Percentiles rank a stretch among this genome's conserved stretches.
Conservation (phyloP, 208 protist genomes). For the Wallacemonas sp. region DNA sequence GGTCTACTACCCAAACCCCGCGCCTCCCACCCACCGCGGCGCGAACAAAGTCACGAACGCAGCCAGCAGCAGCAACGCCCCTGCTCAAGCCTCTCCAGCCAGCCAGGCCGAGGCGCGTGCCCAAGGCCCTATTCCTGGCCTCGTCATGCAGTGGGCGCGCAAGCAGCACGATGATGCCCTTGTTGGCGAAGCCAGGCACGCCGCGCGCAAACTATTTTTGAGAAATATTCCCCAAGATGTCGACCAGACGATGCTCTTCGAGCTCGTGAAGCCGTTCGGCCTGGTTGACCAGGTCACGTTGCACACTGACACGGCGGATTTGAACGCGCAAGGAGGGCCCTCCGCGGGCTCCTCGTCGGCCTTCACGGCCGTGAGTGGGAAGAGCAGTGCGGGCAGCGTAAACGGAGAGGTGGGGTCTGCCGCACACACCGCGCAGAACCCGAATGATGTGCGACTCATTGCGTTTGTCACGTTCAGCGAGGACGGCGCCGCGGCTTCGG, state of each 20-base stretch:
- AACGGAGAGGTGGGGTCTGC: background rate
- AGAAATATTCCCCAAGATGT: conserved; percentile 72
- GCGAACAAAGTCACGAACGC: too few species aligned
- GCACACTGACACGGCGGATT: conserved; percentile 58
- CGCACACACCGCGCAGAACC: background rate
- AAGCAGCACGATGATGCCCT: conserved; percentile 68
- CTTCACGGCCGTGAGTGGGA: background rate
- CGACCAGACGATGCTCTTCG: conserved; percentile 26
- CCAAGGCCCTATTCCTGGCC: conserved; percentile 27
- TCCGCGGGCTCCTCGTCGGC: too few species aligned
- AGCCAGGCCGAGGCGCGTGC: too few species aligned
- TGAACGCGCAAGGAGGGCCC: background rate
- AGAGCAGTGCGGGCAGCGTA: conserved; percentile 1
- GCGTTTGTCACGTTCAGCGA: conserved; percentile 64
- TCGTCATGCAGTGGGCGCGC: conserved; percentile 67
- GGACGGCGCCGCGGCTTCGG: conserved; percentile 42
- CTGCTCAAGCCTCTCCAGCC: too few species aligned
- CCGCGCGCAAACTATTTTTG: conserved; percentile 76
- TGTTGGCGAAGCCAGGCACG: conserved; percentile 47
- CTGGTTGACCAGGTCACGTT: conserved; percentile 46
- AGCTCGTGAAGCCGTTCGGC: conserved; percentile 42
- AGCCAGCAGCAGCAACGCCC: too few species aligned
- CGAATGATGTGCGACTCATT: conserved; percentile 38
- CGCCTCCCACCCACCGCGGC: conserved; percentile 10
- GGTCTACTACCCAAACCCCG: conserved; percentile 11